Conservation (phyloP, 2,329 filamentous ascomycete species). For the Metarhizium sp. region DNA sequence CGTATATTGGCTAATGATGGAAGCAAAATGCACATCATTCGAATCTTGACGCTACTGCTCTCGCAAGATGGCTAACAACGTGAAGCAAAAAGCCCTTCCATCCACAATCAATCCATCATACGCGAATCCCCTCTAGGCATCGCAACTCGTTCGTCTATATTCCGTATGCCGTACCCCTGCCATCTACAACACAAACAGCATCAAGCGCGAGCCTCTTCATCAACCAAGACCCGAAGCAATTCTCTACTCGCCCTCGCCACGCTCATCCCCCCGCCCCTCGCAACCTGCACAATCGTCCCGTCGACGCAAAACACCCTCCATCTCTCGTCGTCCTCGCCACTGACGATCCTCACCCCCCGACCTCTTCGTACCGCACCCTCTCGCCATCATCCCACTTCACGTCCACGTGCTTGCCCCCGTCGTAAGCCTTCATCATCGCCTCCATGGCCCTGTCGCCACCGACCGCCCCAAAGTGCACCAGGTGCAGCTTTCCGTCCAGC, state of each 20-base stretch:
- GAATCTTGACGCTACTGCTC: no score
- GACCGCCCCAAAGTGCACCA: constrained; percentile 67
- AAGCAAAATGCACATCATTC: no score
- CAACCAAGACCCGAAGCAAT: constrained; percentile 36
- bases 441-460: constrained; percentile 60
- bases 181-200: no score
- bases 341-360: constrained; percentile 58
- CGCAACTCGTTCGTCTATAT: no score
- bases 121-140: no score
- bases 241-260: constrained; percentile 40
- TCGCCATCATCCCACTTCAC: constrained; percentile 45
- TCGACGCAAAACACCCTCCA: constrained; percentile 91
- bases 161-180: no score
- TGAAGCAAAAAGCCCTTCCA: no score
- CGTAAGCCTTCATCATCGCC: constrained; percentile 61
- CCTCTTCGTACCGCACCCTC: constrained; percentile 60
- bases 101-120: no score
- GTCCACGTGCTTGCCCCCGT: constrained; percentile 44
- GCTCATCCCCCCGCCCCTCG: constrained; percentile 60
- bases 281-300: constrained; percentile 72
- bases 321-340: constrained; percentile 47
- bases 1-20: no score
- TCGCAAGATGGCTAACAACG: no score
- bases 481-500: constrained; percentile 58
- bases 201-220: constrained; percentile 6